Percentiles rank a stretch among this genome's conserved stretches.
Evolutionary conservation across 106 monocot species (phyloP).

Genomic region (Platanthera zijinensis): DNA sequence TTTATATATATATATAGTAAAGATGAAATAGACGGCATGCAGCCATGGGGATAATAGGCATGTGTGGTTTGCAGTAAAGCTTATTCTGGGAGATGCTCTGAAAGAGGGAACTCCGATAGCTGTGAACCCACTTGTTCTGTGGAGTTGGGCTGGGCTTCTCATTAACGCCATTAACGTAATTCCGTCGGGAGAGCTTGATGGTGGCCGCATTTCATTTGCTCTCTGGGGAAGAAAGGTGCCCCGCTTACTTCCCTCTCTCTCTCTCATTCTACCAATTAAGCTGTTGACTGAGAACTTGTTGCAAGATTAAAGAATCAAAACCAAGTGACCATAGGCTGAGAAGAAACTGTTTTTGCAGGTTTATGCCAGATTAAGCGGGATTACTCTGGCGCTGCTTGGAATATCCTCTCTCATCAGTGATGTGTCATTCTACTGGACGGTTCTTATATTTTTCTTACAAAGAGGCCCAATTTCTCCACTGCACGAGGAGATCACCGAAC

Average conservation of each 20-base stretch:
- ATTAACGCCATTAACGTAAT: constrained; percentile 94
- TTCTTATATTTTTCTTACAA: constrained; percentile 85
- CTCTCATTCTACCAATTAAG: neutral
- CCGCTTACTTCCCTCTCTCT: neutral
- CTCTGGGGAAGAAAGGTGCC: constrained; percentile 97
- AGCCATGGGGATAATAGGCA: too few species aligned
- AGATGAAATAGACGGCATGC: too few species aligned
- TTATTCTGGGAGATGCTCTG: constrained; percentile 71
- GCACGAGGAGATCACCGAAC: constrained; percentile 86
- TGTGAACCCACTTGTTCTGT: constrained; percentile 78
- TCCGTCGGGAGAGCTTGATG: constrained; percentile 94
- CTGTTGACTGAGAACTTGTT: neutral
- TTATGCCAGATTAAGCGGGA: constrained; percentile 42
- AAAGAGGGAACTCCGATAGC: constrained; percentile 75
- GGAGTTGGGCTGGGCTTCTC: constrained; percentile 94
- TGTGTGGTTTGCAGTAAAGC: constrained; percentile 48
- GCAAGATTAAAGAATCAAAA: neutral
- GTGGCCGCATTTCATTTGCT: constrained; percentile 87
- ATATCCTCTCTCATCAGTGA: constrained; percentile 80
- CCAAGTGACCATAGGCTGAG: neutral
- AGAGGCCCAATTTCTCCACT: constrained; percentile 89
- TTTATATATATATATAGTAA: too few species aligned
- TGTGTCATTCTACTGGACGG: constrained; percentile 89
- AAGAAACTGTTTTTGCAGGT: constrained; percentile 25
- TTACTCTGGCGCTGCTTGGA: constrained; percentile 62